A percentile compares a stretch with the other conserved stretches of the same genome.
phyloP scores from a whole-genome alignment of 1,284 basidiomycete genomes.

The Fomitopsis betulina region DNA sequence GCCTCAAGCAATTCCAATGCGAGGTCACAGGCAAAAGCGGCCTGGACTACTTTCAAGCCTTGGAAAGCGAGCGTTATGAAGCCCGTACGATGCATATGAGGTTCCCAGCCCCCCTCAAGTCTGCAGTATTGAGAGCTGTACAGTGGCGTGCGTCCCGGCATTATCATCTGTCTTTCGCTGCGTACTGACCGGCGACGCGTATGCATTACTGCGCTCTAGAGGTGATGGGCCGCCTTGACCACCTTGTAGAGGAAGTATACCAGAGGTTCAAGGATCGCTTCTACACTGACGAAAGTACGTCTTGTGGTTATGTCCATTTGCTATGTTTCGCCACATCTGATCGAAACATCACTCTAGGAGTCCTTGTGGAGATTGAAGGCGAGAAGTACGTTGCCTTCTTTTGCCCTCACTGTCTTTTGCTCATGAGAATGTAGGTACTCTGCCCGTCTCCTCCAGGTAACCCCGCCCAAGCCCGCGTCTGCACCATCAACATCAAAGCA shows the following conservation, averaged over 20 bases:
- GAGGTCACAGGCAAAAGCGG: slow-evolving; percentile 93
- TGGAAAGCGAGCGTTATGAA: slow-evolving; percentile 88
- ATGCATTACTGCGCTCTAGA: slow-evolving; percentile 44
- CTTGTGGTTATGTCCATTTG: not conserved
- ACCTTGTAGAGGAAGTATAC: slow-evolving; percentile 89
- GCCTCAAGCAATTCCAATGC: slow-evolving; percentile 90
- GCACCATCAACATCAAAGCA: slow-evolving; percentile 17
- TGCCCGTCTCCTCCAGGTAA: slow-evolving; percentile 71
- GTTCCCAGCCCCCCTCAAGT: slow-evolving; percentile 92
- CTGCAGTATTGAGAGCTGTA: slow-evolving; percentile 84
- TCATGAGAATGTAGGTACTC: slow-evolving; percentile 55
- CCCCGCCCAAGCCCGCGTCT: slow-evolving; percentile 44
- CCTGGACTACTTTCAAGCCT: slow-evolving; percentile 91
- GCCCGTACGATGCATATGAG: slow-evolving; percentile 83
- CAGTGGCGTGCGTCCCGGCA: slow-evolving; percentile 84
- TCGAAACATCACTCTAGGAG: slow-evolving; percentile 43
- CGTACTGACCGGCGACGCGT: slow-evolving; percentile 14
- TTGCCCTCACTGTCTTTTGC: slow-evolving; percentile 5
- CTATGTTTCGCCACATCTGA: slow-evolving; percentile 10
- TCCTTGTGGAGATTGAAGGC: slow-evolving; percentile 80
- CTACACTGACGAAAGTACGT: slow-evolving; percentile 84
- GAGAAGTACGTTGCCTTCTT: slow-evolving; percentile 55
- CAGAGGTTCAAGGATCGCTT: slow-evolving; percentile 96
- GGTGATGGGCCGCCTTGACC: slow-evolving; percentile 93
- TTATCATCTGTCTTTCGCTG: slow-evolving; percentile 9